Conservation (phyloP, 169 alveolate species). For the Plasmodium berghei region DNA sequence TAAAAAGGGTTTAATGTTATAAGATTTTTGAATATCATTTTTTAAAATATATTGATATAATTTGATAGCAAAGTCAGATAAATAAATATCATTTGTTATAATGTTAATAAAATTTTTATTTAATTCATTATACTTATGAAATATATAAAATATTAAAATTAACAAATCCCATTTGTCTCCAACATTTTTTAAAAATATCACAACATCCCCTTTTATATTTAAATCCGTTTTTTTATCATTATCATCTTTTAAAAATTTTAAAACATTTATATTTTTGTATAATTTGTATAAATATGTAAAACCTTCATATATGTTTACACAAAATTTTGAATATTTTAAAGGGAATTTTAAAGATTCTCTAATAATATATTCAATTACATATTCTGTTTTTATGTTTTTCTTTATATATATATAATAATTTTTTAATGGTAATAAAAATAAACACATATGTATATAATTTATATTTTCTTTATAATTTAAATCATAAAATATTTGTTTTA, state of each 20-base stretch:
- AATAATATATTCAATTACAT: constrained; percentile 39
- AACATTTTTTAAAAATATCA: constrained; percentile 49
- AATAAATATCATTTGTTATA: constrained; percentile 23
- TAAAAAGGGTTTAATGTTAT: constrained; percentile 65
- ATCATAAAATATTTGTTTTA: constrained; percentile 24
- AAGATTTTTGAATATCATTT: constrained; percentile 30
- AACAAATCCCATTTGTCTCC: constrained; percentile 73
- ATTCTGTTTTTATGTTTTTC: constrained; percentile 46
- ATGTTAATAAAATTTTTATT: constrained; percentile 28
- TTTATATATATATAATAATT: constrained; percentile 44
- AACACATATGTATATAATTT: constrained; percentile 33
- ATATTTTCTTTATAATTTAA: constrained; percentile 39
- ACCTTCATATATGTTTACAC: constrained; percentile 56
- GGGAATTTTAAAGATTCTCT: constrained; percentile 73
- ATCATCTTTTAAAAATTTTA: constrained; percentile 40
- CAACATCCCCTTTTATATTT: constrained; percentile 49
- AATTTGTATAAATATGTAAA: constrained; percentile 42
- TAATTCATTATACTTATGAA: constrained; percentile 68
- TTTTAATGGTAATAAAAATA: constrained; percentile 55
- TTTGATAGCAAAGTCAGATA: constrained; percentile 45
- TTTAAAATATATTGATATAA: constrained; percentile 61
- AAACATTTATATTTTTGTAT: constrained; percentile 43
- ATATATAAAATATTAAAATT: constrained; percentile 54
- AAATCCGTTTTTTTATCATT: constrained; percentile 17
- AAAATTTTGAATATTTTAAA: constrained; percentile 62